These are phyloP conservation scores for Detonula confervacea DNA, from an alignment of 352 stramenopile species.

Conservation along the genomic window DNA sequence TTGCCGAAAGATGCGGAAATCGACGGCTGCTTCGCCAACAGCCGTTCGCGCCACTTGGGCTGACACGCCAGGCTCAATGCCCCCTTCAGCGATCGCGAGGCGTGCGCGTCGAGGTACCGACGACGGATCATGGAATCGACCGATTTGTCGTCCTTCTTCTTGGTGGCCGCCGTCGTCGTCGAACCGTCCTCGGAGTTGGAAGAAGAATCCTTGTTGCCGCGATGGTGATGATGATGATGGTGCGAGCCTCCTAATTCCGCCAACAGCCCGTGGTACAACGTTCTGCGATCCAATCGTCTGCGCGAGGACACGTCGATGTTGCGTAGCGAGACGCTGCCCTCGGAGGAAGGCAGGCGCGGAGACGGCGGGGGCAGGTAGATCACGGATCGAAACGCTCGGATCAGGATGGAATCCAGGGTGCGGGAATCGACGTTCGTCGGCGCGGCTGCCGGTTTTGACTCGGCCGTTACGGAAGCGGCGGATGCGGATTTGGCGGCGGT, in stretches of 20 bases:
- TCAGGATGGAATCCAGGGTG: constrained; percentile 34
- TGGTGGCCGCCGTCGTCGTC: constrained; percentile 8
- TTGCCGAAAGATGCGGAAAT: too few species aligned
- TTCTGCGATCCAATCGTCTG: constrained; percentile 73
- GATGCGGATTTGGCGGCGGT: too few species aligned
- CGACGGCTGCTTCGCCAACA: constrained; percentile 32
- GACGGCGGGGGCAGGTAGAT: constrained; percentile 62
- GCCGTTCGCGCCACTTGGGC: constrained; percentile 69
- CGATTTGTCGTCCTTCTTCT: constrained; percentile 33
- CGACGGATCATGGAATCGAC: constrained; percentile 48
- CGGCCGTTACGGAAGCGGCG: too few species aligned
- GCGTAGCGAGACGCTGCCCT: constrained; percentile 44
- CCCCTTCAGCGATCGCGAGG: constrained; percentile 59
- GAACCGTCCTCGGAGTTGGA: not conserved
- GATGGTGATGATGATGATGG: constrained; percentile 13
- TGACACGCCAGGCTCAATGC: constrained; percentile 79
- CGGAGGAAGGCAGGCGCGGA: constrained; percentile 38
- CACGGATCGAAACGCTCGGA: constrained; percentile 55
- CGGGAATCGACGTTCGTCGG: constrained; percentile 20
- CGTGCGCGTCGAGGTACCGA: constrained; percentile 58
- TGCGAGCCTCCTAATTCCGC: constrained; percentile 68
- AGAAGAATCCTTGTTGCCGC: too few species aligned
- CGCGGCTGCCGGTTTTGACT: too few species aligned
- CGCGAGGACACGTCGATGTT: constrained; percentile 63
- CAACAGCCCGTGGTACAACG: constrained; percentile 76